A percentile compares a stretch with the other conserved stretches of the same genome.
Evolutionary conservation across 345 rosid species (phyloP).

Genomic region (Lagerstroemia speciosa): DNA sequence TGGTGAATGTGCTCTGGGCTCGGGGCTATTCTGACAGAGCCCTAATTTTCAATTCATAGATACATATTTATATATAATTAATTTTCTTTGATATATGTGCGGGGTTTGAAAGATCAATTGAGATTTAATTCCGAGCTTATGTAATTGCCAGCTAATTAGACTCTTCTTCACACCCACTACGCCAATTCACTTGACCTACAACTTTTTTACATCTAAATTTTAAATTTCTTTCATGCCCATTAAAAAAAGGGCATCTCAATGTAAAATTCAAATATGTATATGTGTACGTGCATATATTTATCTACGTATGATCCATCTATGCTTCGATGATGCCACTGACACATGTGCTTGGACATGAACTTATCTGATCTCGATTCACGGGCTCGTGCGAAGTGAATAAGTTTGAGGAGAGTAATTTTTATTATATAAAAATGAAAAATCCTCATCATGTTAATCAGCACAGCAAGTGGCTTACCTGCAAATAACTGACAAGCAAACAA

Average conservation of each 20-base stretch:
- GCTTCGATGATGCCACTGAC: too few relatives aligned
- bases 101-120: constrained; percentile 1
- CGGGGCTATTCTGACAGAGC: constrained; percentile 1
- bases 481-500: not conserved
- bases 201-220: not conserved
- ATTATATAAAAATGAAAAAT: too few relatives aligned
- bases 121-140: not conserved
- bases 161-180: not conserved
- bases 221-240: too few relatives aligned
- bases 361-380: too few relatives aligned
- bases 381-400: too few relatives aligned
- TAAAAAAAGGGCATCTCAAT: too few relatives aligned
- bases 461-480: not conserved
- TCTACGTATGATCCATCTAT: too few relatives aligned
- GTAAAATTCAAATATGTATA: not conserved
- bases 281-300: too few relatives aligned
- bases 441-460: not conserved
- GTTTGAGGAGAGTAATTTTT: too few relatives aligned
- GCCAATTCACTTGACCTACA: not conserved
- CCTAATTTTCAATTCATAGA: too few relatives aligned
- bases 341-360: too few relatives aligned
- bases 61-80: too few relatives aligned
- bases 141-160: not conserved
- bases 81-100: constrained; percentile 31
- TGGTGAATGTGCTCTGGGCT: constrained; percentile 25